Evolutionary conservation across 75 land plant genomes (phyloP).

Genomic region (Pinus taeda): DNA sequence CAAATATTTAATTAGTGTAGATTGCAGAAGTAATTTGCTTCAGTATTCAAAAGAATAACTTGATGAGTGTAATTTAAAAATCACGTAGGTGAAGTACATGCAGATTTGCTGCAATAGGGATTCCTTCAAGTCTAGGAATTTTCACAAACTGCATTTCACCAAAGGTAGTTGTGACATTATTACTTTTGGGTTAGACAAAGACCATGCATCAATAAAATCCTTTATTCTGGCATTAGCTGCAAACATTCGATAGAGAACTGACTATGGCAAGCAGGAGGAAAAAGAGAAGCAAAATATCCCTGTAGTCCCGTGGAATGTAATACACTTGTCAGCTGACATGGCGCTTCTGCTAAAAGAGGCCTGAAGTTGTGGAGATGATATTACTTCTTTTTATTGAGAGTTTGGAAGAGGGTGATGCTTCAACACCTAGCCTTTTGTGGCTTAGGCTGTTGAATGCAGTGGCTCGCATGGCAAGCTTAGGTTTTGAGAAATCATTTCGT

Average conservation of each 20-base stretch:
- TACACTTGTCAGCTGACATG: constrained; percentile 77
- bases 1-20: too few species aligned
- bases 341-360: constrained; percentile 65
- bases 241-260: constrained; percentile 73
- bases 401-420: constrained; percentile 97
- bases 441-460: constrained; percentile 89
- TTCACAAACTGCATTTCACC: not conserved
- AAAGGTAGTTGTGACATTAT: constrained; percentile 68
- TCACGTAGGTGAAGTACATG: too few species aligned
- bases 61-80: too few species aligned
- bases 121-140: too few species aligned
- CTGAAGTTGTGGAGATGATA: constrained; percentile 85
- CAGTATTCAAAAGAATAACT: too few species aligned
- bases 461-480: constrained; percentile 90
- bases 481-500: constrained; percentile 95
- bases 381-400: constrained; percentile 89
- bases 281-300: constrained; percentile 72
- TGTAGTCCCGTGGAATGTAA: constrained; percentile 78
- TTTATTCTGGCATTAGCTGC: constrained; percentile 83
- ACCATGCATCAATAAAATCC: constrained; percentile 82
- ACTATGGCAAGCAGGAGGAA: constrained; percentile 88
- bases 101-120: too few species aligned
- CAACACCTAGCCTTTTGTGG: constrained; percentile 71
- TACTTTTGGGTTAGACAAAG: constrained; percentile 75
- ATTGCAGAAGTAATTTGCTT: too few species aligned